These are phyloP conservation scores for Pichia sp. DNA, from an alignment of 1,139 yeast species.

Conservation along the genomic window DNA sequence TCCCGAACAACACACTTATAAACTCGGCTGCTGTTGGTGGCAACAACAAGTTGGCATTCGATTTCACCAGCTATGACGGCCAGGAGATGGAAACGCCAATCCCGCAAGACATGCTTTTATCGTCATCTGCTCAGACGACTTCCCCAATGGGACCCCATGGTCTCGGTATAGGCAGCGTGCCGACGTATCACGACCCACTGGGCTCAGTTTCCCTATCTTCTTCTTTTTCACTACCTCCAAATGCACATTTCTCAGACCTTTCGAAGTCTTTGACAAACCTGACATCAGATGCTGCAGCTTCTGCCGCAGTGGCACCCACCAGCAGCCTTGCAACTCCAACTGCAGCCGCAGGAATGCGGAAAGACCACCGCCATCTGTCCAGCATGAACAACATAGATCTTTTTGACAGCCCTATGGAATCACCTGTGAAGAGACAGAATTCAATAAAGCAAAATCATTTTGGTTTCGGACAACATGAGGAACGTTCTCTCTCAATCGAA, in stretches of 20 bases:
- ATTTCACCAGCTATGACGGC: slow-evolving; percentile 1
- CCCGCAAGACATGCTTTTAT: slow-evolving; percentile 18
- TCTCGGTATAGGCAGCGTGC: slow-evolving; percentile 19
- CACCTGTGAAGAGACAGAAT: slow-evolving; percentile 16
- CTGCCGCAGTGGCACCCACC: not conserved
- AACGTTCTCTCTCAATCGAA: slow-evolving; percentile 12
- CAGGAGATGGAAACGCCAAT: slow-evolving; percentile 13
- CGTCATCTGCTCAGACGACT: slow-evolving; percentile 18
- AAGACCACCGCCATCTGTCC: not conserved
- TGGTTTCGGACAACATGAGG: slow-evolving; percentile 2
- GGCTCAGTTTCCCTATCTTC: slow-evolving; percentile 19
- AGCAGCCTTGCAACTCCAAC: not conserved
- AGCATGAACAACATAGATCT: not conserved
- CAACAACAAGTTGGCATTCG: slow-evolving; percentile 2
- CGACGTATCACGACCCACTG: slow-evolving; percentile 20
- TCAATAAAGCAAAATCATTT: not conserved
- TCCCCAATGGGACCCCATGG: slow-evolving; percentile 17
- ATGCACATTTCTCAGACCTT: slow-evolving; percentile 16
- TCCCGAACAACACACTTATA: not conserved
- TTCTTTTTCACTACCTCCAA: slow-evolving; percentile 4
- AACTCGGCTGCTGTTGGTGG: not conserved
- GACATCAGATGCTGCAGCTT: slow-evolving; percentile 2
- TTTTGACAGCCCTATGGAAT: slow-evolving; percentile 12
- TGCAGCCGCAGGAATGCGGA: not conserved
- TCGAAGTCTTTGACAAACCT: slow-evolving; percentile 5